Evolutionary conservation across 306 rosid genomes (phyloP).

Genomic region (Prunus kanzakura): DNA sequence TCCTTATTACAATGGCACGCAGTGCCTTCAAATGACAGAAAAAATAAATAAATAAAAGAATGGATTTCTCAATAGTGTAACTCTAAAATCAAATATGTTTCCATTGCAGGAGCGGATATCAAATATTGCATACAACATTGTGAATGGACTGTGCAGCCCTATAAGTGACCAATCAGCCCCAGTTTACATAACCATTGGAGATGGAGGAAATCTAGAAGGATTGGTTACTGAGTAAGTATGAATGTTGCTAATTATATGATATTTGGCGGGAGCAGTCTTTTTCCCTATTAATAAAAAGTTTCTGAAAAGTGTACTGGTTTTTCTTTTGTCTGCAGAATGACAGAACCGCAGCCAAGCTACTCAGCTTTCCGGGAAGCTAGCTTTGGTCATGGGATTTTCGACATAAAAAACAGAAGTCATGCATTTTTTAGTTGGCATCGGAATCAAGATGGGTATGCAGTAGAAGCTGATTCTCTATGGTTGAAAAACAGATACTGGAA

Average conservation of each 20-base stretch:
- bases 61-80: too few relatives aligned
- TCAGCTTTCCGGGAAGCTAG: constrained; percentile 74
- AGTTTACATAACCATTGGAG: constrained; percentile 76
- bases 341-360: constrained; percentile 77
- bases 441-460: constrained; percentile 59
- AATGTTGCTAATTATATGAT: not conserved
- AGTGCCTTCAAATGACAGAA: too few relatives aligned
- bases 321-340: constrained; percentile 44
- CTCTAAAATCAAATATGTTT: not conserved
- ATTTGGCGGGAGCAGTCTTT: not conserved
- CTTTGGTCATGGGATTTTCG: constrained; percentile 69
- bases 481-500: constrained; percentile 49
- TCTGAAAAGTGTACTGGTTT: not conserved
- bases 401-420: constrained; percentile 62
- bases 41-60: too few relatives aligned
- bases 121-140: constrained; percentile 53
- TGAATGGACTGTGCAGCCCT: constrained; percentile 53
- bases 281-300: not conserved
- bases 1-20: not conserved
- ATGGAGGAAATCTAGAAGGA: constrained; percentile 86
- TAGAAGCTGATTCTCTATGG: constrained; percentile 66
- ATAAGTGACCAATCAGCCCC: constrained; percentile 47
- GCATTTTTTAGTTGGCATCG: constrained; percentile 63
- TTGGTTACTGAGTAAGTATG: constrained; percentile 48
- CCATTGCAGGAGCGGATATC: constrained; percentile 61